phyloP scores from a whole-genome alignment of 2,329 filamentous ascomycete species.

The Nakataea oryzae region DNA sequence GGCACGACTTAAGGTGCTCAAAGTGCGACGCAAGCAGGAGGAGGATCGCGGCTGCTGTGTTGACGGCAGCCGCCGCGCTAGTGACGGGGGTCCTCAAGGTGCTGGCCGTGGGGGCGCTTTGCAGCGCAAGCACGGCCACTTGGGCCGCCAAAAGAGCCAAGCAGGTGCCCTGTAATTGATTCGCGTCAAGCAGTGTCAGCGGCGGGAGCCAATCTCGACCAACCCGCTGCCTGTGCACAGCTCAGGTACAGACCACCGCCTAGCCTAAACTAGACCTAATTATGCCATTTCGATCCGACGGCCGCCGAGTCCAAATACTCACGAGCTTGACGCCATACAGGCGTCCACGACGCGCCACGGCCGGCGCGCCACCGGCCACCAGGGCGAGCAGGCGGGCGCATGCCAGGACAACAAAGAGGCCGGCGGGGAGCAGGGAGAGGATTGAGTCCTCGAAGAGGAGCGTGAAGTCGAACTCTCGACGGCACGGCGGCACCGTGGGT shows the following conservation, averaged over 20 bases:
- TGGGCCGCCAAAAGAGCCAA: neutral
- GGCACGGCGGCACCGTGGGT: slow-evolving; percentile 14
- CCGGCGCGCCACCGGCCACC: neutral
- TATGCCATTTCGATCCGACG: too few relatives aligned
- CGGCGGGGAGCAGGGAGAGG: slow-evolving; percentile 10
- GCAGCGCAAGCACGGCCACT: neutral
- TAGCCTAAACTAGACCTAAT: too few relatives aligned
- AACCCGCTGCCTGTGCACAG: too few relatives aligned
- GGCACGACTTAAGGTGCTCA: slow-evolving; percentile 19
- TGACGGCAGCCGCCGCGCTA: slow-evolving; percentile 7
- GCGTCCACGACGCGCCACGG: neutral
- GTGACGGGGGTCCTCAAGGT: neutral
- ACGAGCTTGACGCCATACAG: neutral
- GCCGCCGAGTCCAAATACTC: too few relatives aligned
- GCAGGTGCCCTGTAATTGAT: neutral
- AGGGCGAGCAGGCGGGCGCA: neutral
- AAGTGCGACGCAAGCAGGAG: slow-evolving; percentile 20
- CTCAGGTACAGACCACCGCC: too few relatives aligned
- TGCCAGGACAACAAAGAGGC: neutral
- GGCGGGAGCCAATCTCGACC: too few relatives aligned
- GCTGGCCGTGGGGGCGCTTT: neutral
- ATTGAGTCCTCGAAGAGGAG: slow-evolving; percentile 18
- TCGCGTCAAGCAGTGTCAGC: too few relatives aligned
- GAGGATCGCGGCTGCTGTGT: slow-evolving; percentile 15
- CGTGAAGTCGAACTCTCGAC: slow-evolving; percentile 18